A percentile compares a stretch with the other conserved stretches of the same genome.
phyloP scores from a whole-genome alignment of 78 protist species.

The Chrysochromulina parva region DNA sequence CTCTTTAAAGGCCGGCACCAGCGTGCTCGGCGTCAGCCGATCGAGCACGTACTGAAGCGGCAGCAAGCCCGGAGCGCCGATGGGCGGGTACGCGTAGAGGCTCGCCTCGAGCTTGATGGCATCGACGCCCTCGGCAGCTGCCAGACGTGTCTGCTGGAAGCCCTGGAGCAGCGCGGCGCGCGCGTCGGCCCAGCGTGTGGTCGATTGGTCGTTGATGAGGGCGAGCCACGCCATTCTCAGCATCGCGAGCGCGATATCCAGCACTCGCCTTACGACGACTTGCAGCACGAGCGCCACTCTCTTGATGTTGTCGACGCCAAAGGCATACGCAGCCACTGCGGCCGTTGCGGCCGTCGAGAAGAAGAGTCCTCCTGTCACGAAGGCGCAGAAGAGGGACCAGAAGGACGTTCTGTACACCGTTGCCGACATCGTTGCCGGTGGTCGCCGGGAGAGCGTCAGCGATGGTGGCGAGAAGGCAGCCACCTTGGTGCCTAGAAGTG shows the following conservation, averaged over 20 bases:
- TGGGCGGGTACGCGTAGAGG: not conserved
- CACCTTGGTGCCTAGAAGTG: no score
- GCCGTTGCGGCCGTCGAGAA: not conserved
- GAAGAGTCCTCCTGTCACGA: not conserved
- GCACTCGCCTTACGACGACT: not conserved
- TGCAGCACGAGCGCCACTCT: not conserved
- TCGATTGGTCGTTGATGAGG: not conserved
- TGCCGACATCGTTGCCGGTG: no score
- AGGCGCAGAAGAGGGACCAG: not conserved
- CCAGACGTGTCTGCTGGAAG: not conserved
- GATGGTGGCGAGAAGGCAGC: no score
- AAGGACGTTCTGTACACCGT: no score
- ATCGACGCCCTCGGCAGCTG: conserved; percentile 16
- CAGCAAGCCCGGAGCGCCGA: not conserved
- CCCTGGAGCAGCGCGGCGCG: not conserved
- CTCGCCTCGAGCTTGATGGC: not conserved
- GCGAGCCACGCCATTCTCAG: not conserved
- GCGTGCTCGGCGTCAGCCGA: not conserved
- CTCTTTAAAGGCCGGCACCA: not conserved
- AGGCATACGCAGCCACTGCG: not conserved
- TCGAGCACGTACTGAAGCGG: conserved; percentile 23
- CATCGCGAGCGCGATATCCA: not conserved
- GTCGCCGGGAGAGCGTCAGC: no score
- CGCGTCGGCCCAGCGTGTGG: not conserved
- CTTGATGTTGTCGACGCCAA: not conserved